Base-by-base conservation (phyloP, 2,329 filamentous ascomycete species). In the Gaeumannomyces tritici region DNA sequence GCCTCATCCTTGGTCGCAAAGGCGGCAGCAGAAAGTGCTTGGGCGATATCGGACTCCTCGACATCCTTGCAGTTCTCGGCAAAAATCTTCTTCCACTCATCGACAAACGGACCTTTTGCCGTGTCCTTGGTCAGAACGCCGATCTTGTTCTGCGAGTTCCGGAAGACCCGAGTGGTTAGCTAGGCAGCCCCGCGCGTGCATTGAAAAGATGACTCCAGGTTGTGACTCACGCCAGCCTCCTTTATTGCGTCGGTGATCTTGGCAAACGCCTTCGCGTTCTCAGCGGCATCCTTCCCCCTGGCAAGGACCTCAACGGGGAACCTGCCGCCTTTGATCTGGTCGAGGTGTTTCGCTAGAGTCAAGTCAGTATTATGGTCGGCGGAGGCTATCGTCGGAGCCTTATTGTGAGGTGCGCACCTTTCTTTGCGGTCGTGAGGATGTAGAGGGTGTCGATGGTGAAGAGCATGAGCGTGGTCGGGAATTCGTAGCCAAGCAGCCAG, bases 401-500 rank as follows among this genome's bases (percentile, higher is more conserved):
- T 28, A 28, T 47, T 11, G 11, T 13, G 33, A 47, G 15, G 3
- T 13, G n/a, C 31, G 28, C 55, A 96, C 92, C 93, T 86, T 99
- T 99, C 79, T 99, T 99, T 64, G 91, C 89, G 7, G 95, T 99
- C 8, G 95, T 99, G 67, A 99, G 87, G 64, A 98, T 89, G 77
- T 95, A 96, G 69, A 98, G 82, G 58, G 87, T 86, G 65, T 98
- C 95, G 65, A 88, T 79, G 1, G 93, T 98, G 74, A 99, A 87
- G 61, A 99, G 83, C 81, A 99, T 91, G 66, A 99, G 81, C 0
- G 95, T 99, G 54, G 93, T 93, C 42, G 95, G 95, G 72, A 99
- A 99, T 75, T 99, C 95, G 80, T 99, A 99, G 70, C 95, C 95
- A 65, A 99, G 85, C 62, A 99, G 83, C 96, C 96, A 99, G 77